Evolutionary conservation across 2,329 filamentous ascomycete genomes (phyloP).

Genomic region (Cryoendolithus antarcticus): DNA sequence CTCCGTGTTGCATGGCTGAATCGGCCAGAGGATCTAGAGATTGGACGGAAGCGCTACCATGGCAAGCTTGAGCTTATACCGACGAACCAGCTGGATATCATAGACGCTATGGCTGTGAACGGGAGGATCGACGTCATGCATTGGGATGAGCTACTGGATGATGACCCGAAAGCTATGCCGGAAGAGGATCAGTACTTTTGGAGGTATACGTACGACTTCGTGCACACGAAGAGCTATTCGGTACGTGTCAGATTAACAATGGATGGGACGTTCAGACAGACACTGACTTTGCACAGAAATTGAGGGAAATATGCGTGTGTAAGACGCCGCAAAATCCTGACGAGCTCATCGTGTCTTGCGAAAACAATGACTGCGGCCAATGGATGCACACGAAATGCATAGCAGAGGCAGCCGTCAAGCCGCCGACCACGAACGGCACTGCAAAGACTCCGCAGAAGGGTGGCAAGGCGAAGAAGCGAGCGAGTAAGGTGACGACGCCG

Average conservation of each 20-base stretch:
- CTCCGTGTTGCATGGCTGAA: conserved; percentile 68
- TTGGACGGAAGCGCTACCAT: conserved; percentile 53
- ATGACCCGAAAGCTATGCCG: conserved; percentile 14
- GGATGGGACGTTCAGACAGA: neutral
- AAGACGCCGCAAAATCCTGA: conserved; percentile 30
- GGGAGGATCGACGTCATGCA: conserved; percentile 49
- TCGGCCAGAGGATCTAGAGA: conserved; percentile 57
- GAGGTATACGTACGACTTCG: conserved; percentile 30
- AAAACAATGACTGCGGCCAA: conserved; percentile 22
- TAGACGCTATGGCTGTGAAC: conserved; percentile 59
- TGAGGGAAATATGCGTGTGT: conserved; percentile 29
- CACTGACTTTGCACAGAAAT: conserved; percentile 13
- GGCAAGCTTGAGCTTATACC: conserved; percentile 56
- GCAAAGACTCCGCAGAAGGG: too few relatives aligned
- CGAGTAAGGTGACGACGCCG: conserved; percentile 1
- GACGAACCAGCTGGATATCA: conserved; percentile 66
- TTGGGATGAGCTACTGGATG: conserved; percentile 57
- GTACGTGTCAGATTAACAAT: conserved; percentile 14
- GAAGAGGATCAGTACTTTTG: conserved; percentile 29
- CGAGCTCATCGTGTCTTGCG: conserved; percentile 29
- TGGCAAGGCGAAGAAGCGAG: neutral
- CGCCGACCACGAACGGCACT: too few relatives aligned
- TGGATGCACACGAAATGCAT: conserved; percentile 34
- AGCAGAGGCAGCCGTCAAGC: conserved; percentile 12
- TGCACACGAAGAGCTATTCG: conserved; percentile 22